Base-by-base conservation (phyloP, 2,329 filamentous ascomycete genomes). In the Xylaria sp. region DNA sequence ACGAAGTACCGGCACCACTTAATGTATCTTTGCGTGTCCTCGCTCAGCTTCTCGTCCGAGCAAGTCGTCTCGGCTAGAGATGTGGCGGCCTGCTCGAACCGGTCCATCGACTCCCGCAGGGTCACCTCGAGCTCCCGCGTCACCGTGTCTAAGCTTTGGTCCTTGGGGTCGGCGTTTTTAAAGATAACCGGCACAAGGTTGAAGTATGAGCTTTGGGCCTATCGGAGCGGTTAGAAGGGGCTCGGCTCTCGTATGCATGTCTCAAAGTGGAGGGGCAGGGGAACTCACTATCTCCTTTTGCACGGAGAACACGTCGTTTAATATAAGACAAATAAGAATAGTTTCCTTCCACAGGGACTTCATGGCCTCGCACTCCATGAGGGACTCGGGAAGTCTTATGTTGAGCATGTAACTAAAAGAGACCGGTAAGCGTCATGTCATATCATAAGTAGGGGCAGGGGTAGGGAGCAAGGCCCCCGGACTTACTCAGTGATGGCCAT, bases 251-350 rank as follows among this genome's bases (percentile, higher is more conserved):
- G 9, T n/a, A 9, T 11, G n/a, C n/a, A n/a, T n/a, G n/a, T n/a
- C n/a, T n/a, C n/a, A n/a, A n/a, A n/a, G n/a, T n/a, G n/a, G n/a
- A n/a, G n/a, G n/a, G n/a, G n/a, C 8, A 4, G 3, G 13, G 16
- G 1, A 19, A 51, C 64, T 63, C 62, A 68, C 65, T 44, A 67
- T 67, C 56, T 67, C 65, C 48, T 66, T 67, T 50, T 67, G 64
- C 2, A 60, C 61, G 0, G 65, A 67, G 40, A 66, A 66, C 22
- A 66, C 48, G 34, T 66, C 65, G 19, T 67, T 67, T 21, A 66
- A 63, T 16, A 67, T 63, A 9, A 66, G 60, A 56, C 65, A 67
- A 54, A 66, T 63, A 9, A 63, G 47, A 18, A 66, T 41, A 0
- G 63, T 66, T 37, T 66, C 63, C 24, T 50, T 61, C 64, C 65